Percentiles rank a stretch among this genome's conserved stretches.
Evolutionary conservation across 1,284 basidiomycete species (phyloP).

Genomic region (Stereum hirsutum): DNA sequence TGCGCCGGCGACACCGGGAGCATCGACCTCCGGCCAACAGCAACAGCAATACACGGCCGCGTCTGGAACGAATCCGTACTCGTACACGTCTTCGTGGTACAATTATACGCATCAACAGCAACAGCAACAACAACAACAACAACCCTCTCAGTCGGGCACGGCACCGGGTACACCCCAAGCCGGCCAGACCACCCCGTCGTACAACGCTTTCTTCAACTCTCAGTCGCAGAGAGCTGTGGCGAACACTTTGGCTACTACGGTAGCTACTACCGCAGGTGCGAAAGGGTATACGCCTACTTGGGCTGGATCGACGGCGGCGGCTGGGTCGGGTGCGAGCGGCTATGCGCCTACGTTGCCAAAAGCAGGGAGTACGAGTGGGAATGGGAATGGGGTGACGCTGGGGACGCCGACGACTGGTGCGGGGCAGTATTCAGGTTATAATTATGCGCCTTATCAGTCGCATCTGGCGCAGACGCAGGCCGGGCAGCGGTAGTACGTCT

Average conservation of each 20-base stretch:
- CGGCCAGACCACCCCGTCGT: constrained; percentile 24
- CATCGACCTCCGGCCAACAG: too few relatives aligned
- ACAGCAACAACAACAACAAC: not conserved
- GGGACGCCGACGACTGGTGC: constrained; percentile 19
- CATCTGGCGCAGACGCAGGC: constrained; percentile 6
- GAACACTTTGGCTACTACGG: constrained; percentile 36
- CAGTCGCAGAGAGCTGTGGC: constrained; percentile 37
- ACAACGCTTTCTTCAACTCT: constrained; percentile 27
- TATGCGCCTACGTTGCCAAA: constrained; percentile 29
- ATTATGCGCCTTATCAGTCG: constrained; percentile 18
- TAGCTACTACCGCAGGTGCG: constrained; percentile 13
- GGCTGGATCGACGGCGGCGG: constrained; percentile 14
- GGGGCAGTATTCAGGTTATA: constrained; percentile 10
- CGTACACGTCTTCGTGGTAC: constrained; percentile 24
- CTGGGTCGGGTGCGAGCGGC: not conserved
- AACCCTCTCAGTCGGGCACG: too few relatives aligned
- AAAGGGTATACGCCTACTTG: constrained; percentile 19
- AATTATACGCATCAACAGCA: constrained; percentile 14
- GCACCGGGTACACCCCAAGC: constrained; percentile 17
- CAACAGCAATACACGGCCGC: constrained; percentile 13
- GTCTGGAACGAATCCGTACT: constrained; percentile 22
- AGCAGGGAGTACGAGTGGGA: constrained; percentile 23
- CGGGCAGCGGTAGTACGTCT: constrained; percentile 7
- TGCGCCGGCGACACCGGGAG: constrained; percentile 11
- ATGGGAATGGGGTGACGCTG: constrained; percentile 13